phyloP scores from a whole-genome alignment of 768 basidiomycete genomes.

The Boletus fagicola region DNA sequence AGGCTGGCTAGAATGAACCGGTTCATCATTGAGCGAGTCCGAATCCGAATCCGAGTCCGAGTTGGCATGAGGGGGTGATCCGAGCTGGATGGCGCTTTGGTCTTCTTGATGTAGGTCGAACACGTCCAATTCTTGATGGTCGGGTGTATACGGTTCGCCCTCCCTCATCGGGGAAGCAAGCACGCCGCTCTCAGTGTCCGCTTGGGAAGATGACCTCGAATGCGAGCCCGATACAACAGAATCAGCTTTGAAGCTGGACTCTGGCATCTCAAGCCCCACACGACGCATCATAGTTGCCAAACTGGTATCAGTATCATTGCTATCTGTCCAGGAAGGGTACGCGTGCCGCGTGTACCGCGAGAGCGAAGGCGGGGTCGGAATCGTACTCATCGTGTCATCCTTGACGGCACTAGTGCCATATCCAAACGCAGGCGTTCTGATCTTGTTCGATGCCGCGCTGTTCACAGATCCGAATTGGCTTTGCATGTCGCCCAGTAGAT shows the following conservation, averaged over 20 bases:
- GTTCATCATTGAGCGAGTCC: constrained; percentile 55
- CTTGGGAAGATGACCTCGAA: constrained; percentile 10
- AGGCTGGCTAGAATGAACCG: constrained; percentile 58
- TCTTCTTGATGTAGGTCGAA: constrained; percentile 29
- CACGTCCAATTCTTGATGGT: constrained; percentile 23
- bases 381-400: constrained; percentile 67
- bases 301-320: constrained; percentile 52
- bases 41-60: constrained; percentile 38
- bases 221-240: constrained; percentile 15
- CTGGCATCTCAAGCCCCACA: constrained; percentile 48
- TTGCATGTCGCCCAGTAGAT: constrained; percentile 58
- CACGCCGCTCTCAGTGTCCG: neutral
- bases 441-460: constrained; percentile 16
- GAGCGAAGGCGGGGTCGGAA: constrained; percentile 69
- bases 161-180: constrained; percentile 1
- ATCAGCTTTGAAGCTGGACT: constrained; percentile 25
- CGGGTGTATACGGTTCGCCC: constrained; percentile 23
- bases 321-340: constrained; percentile 39
- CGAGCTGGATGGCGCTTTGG: constrained; percentile 16
- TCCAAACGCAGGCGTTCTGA: constrained; percentile 31
- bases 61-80: constrained; percentile 10
- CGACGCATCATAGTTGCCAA: constrained; percentile 70
- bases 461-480: constrained; percentile 28
- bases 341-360: constrained; percentile 56
- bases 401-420: constrained; percentile 19